A percentile compares a stretch with the other conserved stretches of the same genome.
Conservation (phyloP, 2,329 filamentous ascomycete species). For the Aspergillus hiratsukae region DNA sequence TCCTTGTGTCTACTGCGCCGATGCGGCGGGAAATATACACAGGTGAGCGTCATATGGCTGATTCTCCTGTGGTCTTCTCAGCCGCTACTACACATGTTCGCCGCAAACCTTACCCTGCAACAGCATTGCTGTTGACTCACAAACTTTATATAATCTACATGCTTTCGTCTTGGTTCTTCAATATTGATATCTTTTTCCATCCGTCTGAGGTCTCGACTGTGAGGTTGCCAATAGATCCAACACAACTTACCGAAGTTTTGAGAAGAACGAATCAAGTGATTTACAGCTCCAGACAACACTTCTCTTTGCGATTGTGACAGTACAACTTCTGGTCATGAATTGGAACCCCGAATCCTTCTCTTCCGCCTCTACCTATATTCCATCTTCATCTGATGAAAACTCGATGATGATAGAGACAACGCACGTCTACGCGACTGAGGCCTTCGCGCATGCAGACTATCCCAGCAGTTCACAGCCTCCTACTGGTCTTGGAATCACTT, state of each 20-base stretch:
- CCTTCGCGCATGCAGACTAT: conserved; percentile 13
- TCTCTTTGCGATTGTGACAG: background rate
- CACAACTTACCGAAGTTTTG: background rate
- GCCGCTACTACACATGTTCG: conserved; percentile 26
- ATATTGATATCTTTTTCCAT: conserved; percentile 5
- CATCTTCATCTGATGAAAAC: conserved; percentile 8
- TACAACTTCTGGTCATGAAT: conserved; percentile 18
- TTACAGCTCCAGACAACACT: background rate
- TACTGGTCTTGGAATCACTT: conserved; percentile 30
- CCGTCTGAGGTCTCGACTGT: conserved; percentile 7
- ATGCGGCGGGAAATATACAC: conserved; percentile 23
- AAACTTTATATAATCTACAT: conserved; percentile 22
- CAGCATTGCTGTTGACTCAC: conserved; percentile 20
- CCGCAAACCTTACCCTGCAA: conserved; percentile 16
- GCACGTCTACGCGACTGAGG: conserved; percentile 21
- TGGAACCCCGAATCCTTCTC: conserved; percentile 19
- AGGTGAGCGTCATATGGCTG: conserved; percentile 23
- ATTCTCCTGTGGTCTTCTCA: conserved; percentile 19
- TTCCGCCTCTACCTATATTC: conserved; percentile 12
- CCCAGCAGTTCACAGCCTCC: conserved; percentile 12
- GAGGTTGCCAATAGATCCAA: background rate
- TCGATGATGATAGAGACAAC: conserved; percentile 13
- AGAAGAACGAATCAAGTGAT: background rate
- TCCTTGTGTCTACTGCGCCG: conserved; percentile 21
- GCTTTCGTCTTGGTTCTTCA: background rate